Evolutionary conservation across 345 rosid species (phyloP), one percentile per base, ranked within the genome.

Genomic region (Eucalyptus sideroxylon): DNA sequence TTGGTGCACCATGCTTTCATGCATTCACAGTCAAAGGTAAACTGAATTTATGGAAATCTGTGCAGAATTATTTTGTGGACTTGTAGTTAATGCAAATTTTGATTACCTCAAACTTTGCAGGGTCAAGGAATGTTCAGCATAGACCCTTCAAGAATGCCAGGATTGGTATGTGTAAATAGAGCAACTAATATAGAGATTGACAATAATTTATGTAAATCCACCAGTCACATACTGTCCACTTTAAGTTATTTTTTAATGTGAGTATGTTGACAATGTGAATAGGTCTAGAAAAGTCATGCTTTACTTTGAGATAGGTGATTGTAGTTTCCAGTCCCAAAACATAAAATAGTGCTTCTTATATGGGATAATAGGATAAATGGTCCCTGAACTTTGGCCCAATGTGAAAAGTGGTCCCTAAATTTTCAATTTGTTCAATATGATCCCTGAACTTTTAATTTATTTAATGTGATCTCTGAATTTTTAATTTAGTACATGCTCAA

Each of bases 131-230:
- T 86, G 86, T 92, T 92, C 92, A n/a, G 8, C 47, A 89, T 60
- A 89, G 96, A 96, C 92, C 96, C 96, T 89, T 95, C 99, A 55
- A 95, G 92, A 89, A 88, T 92, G 86, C 98, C 97, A 13, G 97
- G 91, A 90, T 90, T 98, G 96, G 98, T 98, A 96, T 91, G 95
- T 50, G 47, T 40, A 83, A 59, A 86, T 60, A 26, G 87, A 85
- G 34, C 87, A 13, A 60, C 34, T 60, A 1, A 30, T 60, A 27
- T 60, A 11, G 69, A 60, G 69, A 60, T 27, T 14, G n/a, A 27
- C 16, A 60, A 0, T 60, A 27, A 60, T 60, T 60, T 27, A 60
- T 60, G 16, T 27, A 27, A 60, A 27, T 60, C 69, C 69, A 60
- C 69, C n/a, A 27, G 69, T 12, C 69, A 60, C 34, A 30, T 60